Base-by-base conservation (phyloP, 345 rosid genomes). In the Eucalyptus albens region DNA sequence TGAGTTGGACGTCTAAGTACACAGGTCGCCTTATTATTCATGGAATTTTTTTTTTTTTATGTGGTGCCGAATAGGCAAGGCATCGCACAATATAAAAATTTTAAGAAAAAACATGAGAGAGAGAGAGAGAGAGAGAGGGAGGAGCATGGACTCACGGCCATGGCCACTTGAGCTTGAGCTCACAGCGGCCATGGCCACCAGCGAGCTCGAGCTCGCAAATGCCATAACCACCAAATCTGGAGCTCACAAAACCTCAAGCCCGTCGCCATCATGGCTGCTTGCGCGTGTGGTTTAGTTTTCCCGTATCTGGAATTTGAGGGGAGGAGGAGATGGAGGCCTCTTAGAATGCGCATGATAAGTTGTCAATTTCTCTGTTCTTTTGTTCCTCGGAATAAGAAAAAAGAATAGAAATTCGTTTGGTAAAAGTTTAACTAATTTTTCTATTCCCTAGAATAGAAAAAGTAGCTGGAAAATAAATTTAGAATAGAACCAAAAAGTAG, bases 331-430 rank as follows among this genome's bases (percentile, higher is more conserved):
- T 67, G 42, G 11, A 2, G 6, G 11, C 80, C 55, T 51, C 55
- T 51, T 51, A 51, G 22, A 17, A 51, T 51, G 56, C 4, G 22
- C 9, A 51, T 51, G 55, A 51, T 51, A 17, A 51, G 9, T 51
- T 51, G 56, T 51, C 22, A 51, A 51, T 51, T 51, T 51, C 22
- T 51, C 4, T 51, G 0, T 7, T 17, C 4, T 51, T 51, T 51
- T 16, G 21, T 51, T 51, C 1, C 3, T 50, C 2, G 1, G 0
- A 51, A 16, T 1, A 50, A 50, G 1, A 51, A 51, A 16, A 16
- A 50, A 15, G 0, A 51, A 51, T 3, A 50, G 1, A 51, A 51
- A 51, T 51, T 51, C 0, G 0, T 51, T 51, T 6, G 2, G 0
- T 51, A 51, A 53, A 1, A 0, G n/a, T n/a, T 19, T 10, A 53